phyloP scores from a whole-genome alignment of 495 filamentous ascomycete species.

The Staphylotrichum longicolle region DNA sequence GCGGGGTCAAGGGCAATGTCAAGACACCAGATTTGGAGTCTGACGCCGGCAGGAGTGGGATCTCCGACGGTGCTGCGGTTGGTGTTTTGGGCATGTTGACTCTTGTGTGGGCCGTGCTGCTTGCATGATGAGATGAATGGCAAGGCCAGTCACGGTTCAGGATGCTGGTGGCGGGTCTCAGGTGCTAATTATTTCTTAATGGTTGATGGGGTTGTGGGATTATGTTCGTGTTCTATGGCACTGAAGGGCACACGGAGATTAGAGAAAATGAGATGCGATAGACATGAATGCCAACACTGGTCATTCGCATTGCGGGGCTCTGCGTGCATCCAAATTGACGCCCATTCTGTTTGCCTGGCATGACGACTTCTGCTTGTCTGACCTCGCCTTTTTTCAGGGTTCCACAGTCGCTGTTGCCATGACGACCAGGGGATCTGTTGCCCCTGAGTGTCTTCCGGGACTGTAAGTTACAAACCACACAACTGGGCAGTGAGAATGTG shows the following conservation, averaged over 20 bases:
- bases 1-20: background rate
- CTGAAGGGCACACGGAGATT: background rate
- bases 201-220: background rate
- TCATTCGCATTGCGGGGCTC: background rate
- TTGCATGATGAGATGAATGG: conserved; percentile 5
- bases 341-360: no score
- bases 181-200: no score
- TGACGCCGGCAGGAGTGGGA: background rate
- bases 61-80: background rate
- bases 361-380: no score
- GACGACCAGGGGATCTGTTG: no score
- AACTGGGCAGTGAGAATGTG: no score
- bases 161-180: background rate
- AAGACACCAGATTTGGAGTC: background rate
- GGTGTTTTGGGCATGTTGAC: background rate
- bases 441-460: no score
- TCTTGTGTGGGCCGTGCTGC: background rate
- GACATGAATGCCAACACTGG: background rate
- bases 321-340: background rate
- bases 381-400: no score
- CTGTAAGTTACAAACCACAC: no score
- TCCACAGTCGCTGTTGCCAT: no score
- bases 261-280: background rate
- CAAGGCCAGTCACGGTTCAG: background rate
- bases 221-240: background rate